Base-by-base conservation (phyloP, 805 yeast species). In the Zygoascus bituminiphila region DNA sequence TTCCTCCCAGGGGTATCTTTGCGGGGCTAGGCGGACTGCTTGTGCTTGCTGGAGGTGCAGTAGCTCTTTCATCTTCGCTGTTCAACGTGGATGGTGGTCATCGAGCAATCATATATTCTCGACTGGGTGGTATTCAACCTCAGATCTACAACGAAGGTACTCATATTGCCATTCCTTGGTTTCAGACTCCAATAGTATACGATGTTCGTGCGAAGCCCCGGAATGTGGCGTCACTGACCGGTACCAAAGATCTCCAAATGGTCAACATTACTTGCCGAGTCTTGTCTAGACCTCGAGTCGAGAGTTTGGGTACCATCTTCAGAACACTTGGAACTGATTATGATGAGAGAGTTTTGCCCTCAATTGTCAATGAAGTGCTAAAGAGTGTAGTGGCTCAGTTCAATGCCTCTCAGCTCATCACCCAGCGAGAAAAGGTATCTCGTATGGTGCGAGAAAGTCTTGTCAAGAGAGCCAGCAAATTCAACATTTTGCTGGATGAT, bases 191-290 rank as follows among this genome's bases (percentile, higher is more conserved):
- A 37, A 75, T 88, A 44, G 78, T 88, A 46, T 93, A 84, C 67
- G 98, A 93, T 64, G 95, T 93, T 51, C 80, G 98, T 61, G 97
- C 98, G 42, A 91, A 88, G 65, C 98, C 98, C 51, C 81, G 97
- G 69, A 88, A 88, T 58, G 94, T 93, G 52, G 86, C 97, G 12
- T 87, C 96, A 22, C 76, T 94, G 61, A 93, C 98, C 1, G 98
- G 98, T 56, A 93, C 98, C 20, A 93, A 93, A 71, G 98, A 93
- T 70, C 76, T 93, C 64, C 98, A 93, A 72, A 93, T 93, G 98
- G 98, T 93, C 44, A 93, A 88, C 68, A 91, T 93, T 63, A 91
- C 98, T n/a, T 93, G 98, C 68, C 83, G 98, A 72, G 98, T 93
- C 22, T 77, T 93, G 59, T 84, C 94, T 48, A 82, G 89, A 65